Conservation (phyloP, 1,139 yeast genomes). For the Candida glucosophila region DNA sequence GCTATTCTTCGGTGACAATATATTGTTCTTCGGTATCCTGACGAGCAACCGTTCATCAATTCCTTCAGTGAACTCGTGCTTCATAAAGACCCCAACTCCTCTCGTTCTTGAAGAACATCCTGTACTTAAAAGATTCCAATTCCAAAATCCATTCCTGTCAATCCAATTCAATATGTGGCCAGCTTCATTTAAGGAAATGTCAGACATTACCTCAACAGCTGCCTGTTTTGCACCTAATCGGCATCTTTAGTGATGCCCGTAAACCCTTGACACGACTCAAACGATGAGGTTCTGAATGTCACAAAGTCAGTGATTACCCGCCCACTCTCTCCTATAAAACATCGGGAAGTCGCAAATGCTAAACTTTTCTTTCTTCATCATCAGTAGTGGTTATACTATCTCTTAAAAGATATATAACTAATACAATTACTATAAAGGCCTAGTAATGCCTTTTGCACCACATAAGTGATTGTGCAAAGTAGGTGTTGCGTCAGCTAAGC, state of each 20-base stretch:
- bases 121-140: slow-evolving; percentile 35
- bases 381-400: slow-evolving; percentile 72
- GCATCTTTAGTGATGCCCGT: too few relatives aligned
- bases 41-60: slow-evolving; percentile 25
- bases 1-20: slow-evolving; percentile 51
- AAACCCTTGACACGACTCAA: too few relatives aligned
- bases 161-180: slow-evolving; percentile 32
- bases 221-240: too few relatives aligned
- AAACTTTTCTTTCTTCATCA: too few relatives aligned
- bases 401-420: slow-evolving; percentile 44
- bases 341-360: too few relatives aligned
- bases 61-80: slow-evolving; percentile 20
- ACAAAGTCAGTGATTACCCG: too few relatives aligned
- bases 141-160: slow-evolving; percentile 40
- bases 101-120: slow-evolving; percentile 40
- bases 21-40: slow-evolving; percentile 42
- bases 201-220: too few relatives aligned
- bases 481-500: slow-evolving; percentile 42
- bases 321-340: too few relatives aligned
- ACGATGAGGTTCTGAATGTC: too few relatives aligned
- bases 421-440: slow-evolving; percentile 46
- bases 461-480: slow-evolving; percentile 28
- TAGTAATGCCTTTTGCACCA: slow-evolving; percentile 25
- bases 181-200: too few relatives aligned
- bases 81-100: slow-evolving; percentile 65